Evolutionary conservation across 2,329 filamentous ascomycete genomes (phyloP), one percentile per base, ranked within the genome.

Genomic region (Arthroderma sp.): DNA sequence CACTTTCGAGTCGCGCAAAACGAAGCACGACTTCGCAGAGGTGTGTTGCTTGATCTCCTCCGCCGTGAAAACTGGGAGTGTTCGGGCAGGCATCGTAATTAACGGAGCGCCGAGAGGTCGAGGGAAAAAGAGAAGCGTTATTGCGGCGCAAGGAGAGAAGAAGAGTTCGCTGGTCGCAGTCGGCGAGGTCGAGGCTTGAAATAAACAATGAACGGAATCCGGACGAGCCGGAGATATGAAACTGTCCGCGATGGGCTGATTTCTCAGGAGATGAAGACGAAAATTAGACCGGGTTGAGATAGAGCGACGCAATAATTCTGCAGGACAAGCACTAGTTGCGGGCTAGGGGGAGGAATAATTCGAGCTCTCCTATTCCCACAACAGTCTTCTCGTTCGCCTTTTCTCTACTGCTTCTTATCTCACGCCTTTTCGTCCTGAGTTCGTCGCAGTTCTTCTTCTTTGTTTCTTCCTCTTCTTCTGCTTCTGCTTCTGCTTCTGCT

Each of bases 1-100:
- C 65, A 98, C 91, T 65, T 91, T 94, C 59, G 81, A 80, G 61
- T 89, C 91, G 56, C 96, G 79, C 2, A 88, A 93, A 65, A 98
- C 91, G 77, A 91, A 98, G 77, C 91, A 97, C 53, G 89, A 95
- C 68, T 89, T 82, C 54, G 77, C 76, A 51, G 82, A 85, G 71
- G 87, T 91, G 73, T 95, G 90, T 64, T 83, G 77, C 71, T 85
- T 83, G 67, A 98, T 84, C 70, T 98, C 88, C 63, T 85, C 81
- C 64, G 79, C 79, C 54, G 88, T 85, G 68, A 97, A 85, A 28
- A 86, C 91, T 58, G 91, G 91, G 54, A 97, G 82, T 53, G 83
- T 90, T 69, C 82, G 82, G 66, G 83, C 83, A 64, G 90, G 87
- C 88, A 95, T 95, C 61, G 47, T 38, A n/a, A 19, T 38, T n/a